Evolutionary conservation across 148 eudicot genomes (phyloP).

Genomic region (Rhododendron simsii): DNA sequence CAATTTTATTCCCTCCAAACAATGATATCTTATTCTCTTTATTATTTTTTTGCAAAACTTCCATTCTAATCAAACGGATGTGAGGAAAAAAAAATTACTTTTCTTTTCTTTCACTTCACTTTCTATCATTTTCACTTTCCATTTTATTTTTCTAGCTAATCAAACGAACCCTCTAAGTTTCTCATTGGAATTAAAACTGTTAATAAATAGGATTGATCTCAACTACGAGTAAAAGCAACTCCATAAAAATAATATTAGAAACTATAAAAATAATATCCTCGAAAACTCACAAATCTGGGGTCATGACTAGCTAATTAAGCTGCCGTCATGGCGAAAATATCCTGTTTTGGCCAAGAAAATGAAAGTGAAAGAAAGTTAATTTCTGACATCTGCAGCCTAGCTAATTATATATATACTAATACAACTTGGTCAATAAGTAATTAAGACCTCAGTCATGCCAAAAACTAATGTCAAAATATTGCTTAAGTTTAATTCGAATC

Average conservation of each 20-base stretch:
- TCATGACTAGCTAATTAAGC: neutral
- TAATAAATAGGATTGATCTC: neutral
- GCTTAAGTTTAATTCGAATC: neutral
- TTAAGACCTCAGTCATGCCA: neutral
- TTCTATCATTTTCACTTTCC: too few species aligned
- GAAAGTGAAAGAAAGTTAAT: neutral
- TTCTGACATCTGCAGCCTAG: neutral
- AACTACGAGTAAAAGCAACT: neutral
- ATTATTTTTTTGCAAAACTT: too few species aligned
- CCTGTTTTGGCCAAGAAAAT: neutral
- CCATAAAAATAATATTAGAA: too few species aligned
- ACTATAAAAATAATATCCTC: neutral
- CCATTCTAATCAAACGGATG: too few species aligned
- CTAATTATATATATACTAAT: neutral
- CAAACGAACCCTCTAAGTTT: too few species aligned
- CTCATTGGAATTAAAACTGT: too few species aligned
- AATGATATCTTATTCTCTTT: too few species aligned
- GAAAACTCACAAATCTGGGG: neutral
- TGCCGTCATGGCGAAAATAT: neutral
- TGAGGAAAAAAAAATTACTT: too few species aligned
- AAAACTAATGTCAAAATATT: neutral
- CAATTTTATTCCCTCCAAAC: too few species aligned
- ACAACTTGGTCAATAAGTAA: neutral
- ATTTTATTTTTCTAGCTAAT: too few species aligned
- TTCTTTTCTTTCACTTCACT: too few species aligned